Percentiles rank a stretch among this genome's conserved stretches.
Evolutionary conservation across 306 rosid genomes (phyloP).

Genomic region (Cucumis melo): DNA sequence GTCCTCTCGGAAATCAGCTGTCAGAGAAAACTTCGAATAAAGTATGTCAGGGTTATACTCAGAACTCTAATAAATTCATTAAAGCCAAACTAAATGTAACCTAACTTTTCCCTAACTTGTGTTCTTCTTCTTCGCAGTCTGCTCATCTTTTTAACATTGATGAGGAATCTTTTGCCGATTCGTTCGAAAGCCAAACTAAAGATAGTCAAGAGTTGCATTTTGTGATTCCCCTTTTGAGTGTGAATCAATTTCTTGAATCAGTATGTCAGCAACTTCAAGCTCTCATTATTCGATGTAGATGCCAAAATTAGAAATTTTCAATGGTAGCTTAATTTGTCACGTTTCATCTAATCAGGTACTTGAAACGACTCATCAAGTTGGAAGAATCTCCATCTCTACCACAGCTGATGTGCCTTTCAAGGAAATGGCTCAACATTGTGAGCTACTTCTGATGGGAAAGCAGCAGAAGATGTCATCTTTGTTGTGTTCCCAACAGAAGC

Average conservation of each 20-base stretch:
- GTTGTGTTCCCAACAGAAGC: slow-evolving; percentile 36
- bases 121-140: slow-evolving; percentile 19
- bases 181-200: slow-evolving; percentile 39
- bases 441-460: slow-evolving; percentile 60
- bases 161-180: slow-evolving; percentile 43
- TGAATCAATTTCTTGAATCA: slow-evolving; percentile 76
- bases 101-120: not conserved
- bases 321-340: not conserved
- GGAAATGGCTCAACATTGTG: slow-evolving; percentile 80
- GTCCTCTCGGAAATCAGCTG: slow-evolving; percentile 55
- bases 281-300: not conserved
- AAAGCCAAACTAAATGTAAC: slow-evolving; percentile 16
- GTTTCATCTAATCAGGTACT: slow-evolving; percentile 35
- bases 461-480: slow-evolving; percentile 60
- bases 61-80: slow-evolving; percentile 4
- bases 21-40: slow-evolving; percentile 18
- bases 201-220: slow-evolving; percentile 18
- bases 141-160: slow-evolving; percentile 31
- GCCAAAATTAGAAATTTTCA: not conserved
- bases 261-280: slow-evolving; percentile 38
- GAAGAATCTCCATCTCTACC: slow-evolving; percentile 39
- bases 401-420: slow-evolving; percentile 45
- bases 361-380: slow-evolving; percentile 56
- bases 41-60: slow-evolving; percentile 26
- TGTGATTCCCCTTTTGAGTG: slow-evolving; percentile 51